Base-by-base conservation (phyloP, 805 yeast species). In the Lachancea sp. region DNA sequence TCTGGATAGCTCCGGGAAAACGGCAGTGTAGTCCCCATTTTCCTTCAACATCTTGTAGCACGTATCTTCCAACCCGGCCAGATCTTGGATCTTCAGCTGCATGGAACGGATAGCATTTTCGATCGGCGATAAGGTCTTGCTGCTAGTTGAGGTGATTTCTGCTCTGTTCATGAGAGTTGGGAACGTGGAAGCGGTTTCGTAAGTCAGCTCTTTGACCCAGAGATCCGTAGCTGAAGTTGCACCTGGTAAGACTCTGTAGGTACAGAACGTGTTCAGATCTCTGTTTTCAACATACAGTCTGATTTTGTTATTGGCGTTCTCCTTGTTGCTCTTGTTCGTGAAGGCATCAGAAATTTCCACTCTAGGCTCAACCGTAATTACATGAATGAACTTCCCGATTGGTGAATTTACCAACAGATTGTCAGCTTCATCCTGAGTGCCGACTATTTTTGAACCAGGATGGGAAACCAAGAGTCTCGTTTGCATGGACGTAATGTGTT, bases 191-290 rank as follows among this genome's bases (percentile, higher is more conserved):
- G 62, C 69, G 0, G 95, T 85, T 51, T 80, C 86, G 67, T 79
- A 88, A 1, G 85, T 81, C 8, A 84, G 77, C 65, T 88, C 95
- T 58, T 88, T 95, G 16, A 90, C 87, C 95, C 95, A 88, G 55
- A 88, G 68, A 56, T 87, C 88, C 44, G 78, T 73, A 8, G 85
- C 81, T 10, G 82, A 74, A 0, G 80, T 75, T 1, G 85, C 75
- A 3, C 91, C 90, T 1, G 91, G 87, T 42, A 87, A 65, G 54
- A 84, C 78, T 62, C 84, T 75, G 41, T 82, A 73, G 32, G 79
- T 77, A 3, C 85, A 75, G 66, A 88, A 88, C 48, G 76, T 75
- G 53, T 78, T 76, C 65, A 87, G 66, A 56, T 85, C 78, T 65
- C 81, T 81, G 63, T 86, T 82, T 53, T 85, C 81, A 55, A 85